Percentiles rank a stretch among this genome's conserved stretches.
Conservation (phyloP, 345 rosid species). For the Odontarrhena argentea region DNA sequence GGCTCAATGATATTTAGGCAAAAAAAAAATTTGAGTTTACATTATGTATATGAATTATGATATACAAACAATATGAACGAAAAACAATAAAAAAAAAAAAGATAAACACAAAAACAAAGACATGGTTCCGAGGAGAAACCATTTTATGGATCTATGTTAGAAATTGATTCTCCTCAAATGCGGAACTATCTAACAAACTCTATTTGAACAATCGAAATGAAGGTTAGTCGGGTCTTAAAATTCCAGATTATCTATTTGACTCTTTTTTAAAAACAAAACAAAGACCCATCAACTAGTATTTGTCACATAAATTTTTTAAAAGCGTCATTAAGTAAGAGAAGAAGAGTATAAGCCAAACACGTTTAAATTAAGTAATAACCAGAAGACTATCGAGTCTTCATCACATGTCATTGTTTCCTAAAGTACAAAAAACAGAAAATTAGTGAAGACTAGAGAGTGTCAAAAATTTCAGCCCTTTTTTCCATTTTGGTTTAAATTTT, state of each 20-base stretch:
- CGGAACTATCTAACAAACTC: too few species aligned
- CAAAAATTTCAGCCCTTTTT: neutral
- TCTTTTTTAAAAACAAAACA: neutral
- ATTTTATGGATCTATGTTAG: too few species aligned
- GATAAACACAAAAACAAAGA: neutral
- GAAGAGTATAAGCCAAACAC: neutral
- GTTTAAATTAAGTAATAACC: slow-evolving; percentile 4
- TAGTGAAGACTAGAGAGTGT: slow-evolving; percentile 4
- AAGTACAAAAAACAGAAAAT: neutral
- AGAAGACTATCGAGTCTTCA: slow-evolving; percentile 22
- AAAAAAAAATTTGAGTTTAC: neutral
- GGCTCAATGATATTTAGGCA: slow-evolving; percentile 2
- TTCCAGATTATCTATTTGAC: too few species aligned
- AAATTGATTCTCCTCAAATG: too few species aligned
- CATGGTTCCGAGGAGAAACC: too few species aligned
- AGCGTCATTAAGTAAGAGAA: slow-evolving; percentile 8
- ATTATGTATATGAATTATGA: too few species aligned
- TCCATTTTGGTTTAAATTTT: slow-evolving; percentile 1
- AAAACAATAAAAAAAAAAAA: neutral
- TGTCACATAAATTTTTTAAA: slow-evolving; percentile 4
- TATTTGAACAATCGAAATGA: too few species aligned
- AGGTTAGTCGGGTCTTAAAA: too few species aligned
- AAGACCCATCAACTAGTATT: neutral
- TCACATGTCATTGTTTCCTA: slow-evolving; percentile 15
- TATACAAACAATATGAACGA: neutral